Evolutionary conservation across 1,284 basidiomycete genomes (phyloP), one percentile per base, ranked within the genome.

Genomic region (Bjerkandera adusta): DNA sequence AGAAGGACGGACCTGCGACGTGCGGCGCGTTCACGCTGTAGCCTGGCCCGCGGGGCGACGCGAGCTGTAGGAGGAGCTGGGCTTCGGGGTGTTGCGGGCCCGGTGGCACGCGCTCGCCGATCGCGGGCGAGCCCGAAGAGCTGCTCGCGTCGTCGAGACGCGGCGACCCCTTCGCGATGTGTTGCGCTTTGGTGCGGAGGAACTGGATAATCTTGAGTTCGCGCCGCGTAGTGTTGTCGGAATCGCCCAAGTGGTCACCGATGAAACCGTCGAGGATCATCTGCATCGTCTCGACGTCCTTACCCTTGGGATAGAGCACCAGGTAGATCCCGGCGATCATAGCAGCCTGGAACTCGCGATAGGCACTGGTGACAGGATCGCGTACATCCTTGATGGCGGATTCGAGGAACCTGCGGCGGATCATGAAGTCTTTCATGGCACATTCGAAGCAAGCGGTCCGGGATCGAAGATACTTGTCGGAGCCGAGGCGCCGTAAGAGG

Each of bases 291-390:
- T 69, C 70, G 5, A 81, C 79, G 57, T 88, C 75, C 53, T 74
- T 71, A 2, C 87, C 87, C 39, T 72, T 78, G 2, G 87, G 89
- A 53, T 92, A 79, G 16, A 92, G 70, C 35, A 89, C 80, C 40
- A 90, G 76, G 60, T 89, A 89, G 46, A 92, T 89, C 6, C 89
- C 89, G 52, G 84, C 85, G 51, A 91, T 85, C 87, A 92, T 89
- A 4, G 88, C 85, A 2, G 87, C 83, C 62, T 90, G 87, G 65
- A 91, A 91, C 58, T 90, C 88, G 43, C 88, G 74, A 59, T 90
- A 91, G 8, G 85, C 85, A 53, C 87, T 89, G 53, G 85, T 81
- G 30, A 89, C 72, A 36, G 83, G 81, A 54, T 81, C 79, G 21
- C 76, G 76, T 12, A 77, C 75, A 57, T 85, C 82, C 55, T 77